These are phyloP conservation scores for Talaromyces islandicus DNA, from an alignment of 2,329 filamentous ascomycete genomes.

Conservation along the genomic window DNA sequence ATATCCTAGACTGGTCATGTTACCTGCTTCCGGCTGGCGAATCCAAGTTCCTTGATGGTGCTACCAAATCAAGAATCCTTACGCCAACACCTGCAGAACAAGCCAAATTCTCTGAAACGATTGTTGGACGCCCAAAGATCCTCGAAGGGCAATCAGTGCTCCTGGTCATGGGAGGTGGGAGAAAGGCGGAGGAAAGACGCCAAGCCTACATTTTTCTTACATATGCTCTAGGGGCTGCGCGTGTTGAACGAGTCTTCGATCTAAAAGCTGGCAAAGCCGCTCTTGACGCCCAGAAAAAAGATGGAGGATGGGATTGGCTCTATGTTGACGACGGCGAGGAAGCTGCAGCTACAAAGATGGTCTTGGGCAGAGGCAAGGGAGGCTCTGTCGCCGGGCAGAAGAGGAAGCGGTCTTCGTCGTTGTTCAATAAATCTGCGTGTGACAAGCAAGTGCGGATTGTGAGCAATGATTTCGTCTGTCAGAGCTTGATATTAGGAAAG, in stretches of 20 bases:
- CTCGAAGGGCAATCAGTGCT: conserved; percentile 63
- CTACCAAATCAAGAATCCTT: conserved; percentile 68
- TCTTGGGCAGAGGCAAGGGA: conserved; percentile 13
- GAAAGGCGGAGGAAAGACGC: conserved; percentile 57
- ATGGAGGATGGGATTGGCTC: conserved; percentile 63
- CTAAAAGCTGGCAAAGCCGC: conserved; percentile 58
- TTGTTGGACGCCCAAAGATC: conserved; percentile 57
- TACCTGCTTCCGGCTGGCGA: conserved; percentile 84
- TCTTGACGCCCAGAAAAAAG: conserved; percentile 43
- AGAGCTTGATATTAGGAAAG: conserved; percentile 82
- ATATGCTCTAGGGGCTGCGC: conserved; percentile 66
- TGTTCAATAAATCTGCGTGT: conserved; percentile 18
- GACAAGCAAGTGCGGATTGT: conserved; percentile 58
- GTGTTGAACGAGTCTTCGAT: conserved; percentile 60
- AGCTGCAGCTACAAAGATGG: conserved; percentile 47
- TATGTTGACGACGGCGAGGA: conserved; percentile 65
- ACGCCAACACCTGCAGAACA: conserved; percentile 52
- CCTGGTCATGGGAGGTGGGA: conserved; percentile 61
- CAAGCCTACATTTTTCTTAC: conserved; percentile 75
- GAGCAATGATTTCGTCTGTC: conserved; percentile 80
- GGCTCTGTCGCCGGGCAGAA: conserved; percentile 20
- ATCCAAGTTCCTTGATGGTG: conserved; percentile 68
- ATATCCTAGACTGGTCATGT: conserved; percentile 65
- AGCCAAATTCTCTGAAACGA: conserved; percentile 52
- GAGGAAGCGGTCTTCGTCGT: conserved; percentile 38